Evolutionary conservation across 495 filamentous ascomycete genomes (phyloP).

Genomic region (Neurospora sp.): DNA sequence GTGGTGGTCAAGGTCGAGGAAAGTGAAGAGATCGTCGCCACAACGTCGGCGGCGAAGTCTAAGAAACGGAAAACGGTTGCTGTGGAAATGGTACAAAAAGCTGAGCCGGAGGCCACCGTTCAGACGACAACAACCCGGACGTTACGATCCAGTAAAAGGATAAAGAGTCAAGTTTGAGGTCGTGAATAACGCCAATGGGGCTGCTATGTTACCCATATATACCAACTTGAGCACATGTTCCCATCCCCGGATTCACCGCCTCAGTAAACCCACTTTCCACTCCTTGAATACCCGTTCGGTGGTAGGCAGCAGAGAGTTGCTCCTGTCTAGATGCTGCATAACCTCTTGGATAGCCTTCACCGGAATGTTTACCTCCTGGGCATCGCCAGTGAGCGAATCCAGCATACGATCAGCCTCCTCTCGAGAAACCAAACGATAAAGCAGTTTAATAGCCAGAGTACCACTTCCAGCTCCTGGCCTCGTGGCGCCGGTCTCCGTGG

Average conservation of each 20-base stretch:
- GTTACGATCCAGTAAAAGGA: slow-evolving; percentile 15
- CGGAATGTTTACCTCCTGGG: slow-evolving; percentile 59
- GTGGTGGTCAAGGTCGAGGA: slow-evolving; percentile 4
- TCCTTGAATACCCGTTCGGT: slow-evolving; percentile 47
- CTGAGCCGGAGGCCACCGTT: slow-evolving; percentile 8
- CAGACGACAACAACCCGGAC: slow-evolving; percentile 7
- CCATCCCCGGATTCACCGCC: slow-evolving; percentile 22
- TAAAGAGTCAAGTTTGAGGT: slow-evolving; percentile 1
- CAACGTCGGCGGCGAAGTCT: background rate
- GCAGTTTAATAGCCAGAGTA: slow-evolving; percentile 53
- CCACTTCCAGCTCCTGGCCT: slow-evolving; percentile 11
- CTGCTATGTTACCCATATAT: background rate
- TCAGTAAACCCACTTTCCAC: slow-evolving; percentile 59
- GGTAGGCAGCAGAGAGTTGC: slow-evolving; percentile 44
- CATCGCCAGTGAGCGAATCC: slow-evolving; percentile 41
- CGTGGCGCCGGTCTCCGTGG: slow-evolving; percentile 13
- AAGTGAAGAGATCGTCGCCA: background rate
- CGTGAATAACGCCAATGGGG: background rate
- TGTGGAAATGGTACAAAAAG: background rate
- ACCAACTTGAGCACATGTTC: background rate
- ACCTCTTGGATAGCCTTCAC: slow-evolving; percentile 36
- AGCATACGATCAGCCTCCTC: slow-evolving; percentile 44
- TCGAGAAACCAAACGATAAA: slow-evolving; percentile 41
- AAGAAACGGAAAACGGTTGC: slow-evolving; percentile 9
- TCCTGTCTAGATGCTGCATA: slow-evolving; percentile 31